Conservation (phyloP, 2,329 filamentous ascomycete genomes). For the Beauveria sp. region DNA sequence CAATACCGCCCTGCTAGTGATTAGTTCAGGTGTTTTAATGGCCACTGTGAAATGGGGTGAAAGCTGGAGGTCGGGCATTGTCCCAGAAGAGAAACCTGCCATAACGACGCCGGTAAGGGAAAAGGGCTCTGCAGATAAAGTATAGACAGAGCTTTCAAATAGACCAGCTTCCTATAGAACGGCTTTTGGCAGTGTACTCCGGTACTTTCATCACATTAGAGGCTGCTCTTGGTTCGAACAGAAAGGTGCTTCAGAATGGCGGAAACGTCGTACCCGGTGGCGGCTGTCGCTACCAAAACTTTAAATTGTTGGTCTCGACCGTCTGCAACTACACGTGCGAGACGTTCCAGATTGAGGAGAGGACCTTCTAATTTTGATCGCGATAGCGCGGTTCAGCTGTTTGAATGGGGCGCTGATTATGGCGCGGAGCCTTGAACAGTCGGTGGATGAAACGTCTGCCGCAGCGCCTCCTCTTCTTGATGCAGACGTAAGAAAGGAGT, state of each 20-base stretch:
- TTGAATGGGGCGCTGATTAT: background rate
- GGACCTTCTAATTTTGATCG: background rate
- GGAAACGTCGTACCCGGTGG: background rate
- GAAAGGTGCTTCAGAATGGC: background rate
- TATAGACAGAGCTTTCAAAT: background rate
- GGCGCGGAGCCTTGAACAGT: background rate
- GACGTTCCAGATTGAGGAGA: background rate
- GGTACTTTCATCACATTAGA: background rate
- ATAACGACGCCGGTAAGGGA: background rate
- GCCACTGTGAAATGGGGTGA: constrained; percentile 32
- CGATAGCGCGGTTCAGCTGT: background rate
- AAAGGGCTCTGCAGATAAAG: background rate
- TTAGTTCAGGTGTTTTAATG: constrained; percentile 28
- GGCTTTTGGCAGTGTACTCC: background rate
- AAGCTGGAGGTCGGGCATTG: constrained; percentile 30
- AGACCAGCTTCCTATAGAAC: background rate
- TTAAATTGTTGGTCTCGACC: background rate
- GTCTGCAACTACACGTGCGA: background rate
- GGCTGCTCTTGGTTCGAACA: background rate
- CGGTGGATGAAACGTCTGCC: constrained; percentile 1
- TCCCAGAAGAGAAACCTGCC: constrained; percentile 14
- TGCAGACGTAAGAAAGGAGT: background rate
- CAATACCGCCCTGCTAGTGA: constrained; percentile 28
- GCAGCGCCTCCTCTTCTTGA: background rate
- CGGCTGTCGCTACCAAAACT: background rate